These are phyloP conservation scores for Dissophora ornata DNA, from an alignment of 192 early-diverging fungal genomes.

Conservation along the genomic window DNA sequence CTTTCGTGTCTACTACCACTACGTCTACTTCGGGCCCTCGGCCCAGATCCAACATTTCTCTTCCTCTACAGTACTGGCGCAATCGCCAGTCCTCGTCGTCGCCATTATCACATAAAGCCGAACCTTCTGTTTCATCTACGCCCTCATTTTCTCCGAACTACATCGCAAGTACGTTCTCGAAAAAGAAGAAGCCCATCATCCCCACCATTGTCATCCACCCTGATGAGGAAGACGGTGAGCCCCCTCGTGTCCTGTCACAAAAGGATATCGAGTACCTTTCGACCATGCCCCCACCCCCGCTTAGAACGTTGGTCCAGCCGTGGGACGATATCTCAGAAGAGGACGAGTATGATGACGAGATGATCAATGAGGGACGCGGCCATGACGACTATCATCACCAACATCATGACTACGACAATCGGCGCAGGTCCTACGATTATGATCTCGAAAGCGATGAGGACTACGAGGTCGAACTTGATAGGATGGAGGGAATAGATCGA, in stretches of 20 bases:
- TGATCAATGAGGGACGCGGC: slow-evolving; percentile 11
- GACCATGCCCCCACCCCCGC: slow-evolving; percentile 26
- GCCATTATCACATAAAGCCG: background rate
- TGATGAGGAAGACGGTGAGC: slow-evolving; percentile 44
- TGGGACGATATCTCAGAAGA: slow-evolving; percentile 22
- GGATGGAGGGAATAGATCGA: background rate
- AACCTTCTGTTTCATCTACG: background rate
- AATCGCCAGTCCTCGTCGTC: background rate
- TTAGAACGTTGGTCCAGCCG: slow-evolving; percentile 25
- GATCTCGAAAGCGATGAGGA: background rate
- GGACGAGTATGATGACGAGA: slow-evolving; percentile 14
- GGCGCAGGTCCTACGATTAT: background rate
- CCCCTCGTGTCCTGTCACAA: slow-evolving; percentile 23
- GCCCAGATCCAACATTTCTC: slow-evolving; percentile 17
- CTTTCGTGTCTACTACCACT: background rate
- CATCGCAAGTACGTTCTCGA: slow-evolving; percentile 14
- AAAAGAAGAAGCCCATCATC: slow-evolving; percentile 26
- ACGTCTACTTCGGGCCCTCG: background rate
- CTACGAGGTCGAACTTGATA: background rate
- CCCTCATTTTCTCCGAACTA: slow-evolving; percentile 27
- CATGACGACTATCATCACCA: slow-evolving; percentile 11
- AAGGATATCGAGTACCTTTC: slow-evolving; percentile 47
- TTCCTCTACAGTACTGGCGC: slow-evolving; percentile 30
- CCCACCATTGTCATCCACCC: slow-evolving; percentile 47
- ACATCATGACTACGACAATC: background rate